Conservation (phyloP, 2,329 filamentous ascomycete species). For the Neopestalotiopsis sp. region DNA sequence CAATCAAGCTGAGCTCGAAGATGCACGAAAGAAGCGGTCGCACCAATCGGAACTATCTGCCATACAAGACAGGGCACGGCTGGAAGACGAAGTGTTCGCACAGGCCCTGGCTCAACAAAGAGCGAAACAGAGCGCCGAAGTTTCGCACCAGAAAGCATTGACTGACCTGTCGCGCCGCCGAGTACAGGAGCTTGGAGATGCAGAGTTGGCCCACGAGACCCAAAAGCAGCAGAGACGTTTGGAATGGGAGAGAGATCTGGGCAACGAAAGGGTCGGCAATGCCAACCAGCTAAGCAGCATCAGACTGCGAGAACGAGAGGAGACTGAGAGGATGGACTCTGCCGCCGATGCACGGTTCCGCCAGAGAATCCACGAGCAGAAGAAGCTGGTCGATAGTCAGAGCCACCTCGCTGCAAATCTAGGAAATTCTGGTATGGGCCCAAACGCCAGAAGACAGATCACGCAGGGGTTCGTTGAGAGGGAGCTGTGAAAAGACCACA, state of each 20-base stretch:
- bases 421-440: conserved; percentile 34
- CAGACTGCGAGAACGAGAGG: conserved; percentile 54
- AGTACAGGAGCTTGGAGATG: conserved; percentile 48
- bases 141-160: conserved; percentile 53
- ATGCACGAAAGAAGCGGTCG: conserved; percentile 51
- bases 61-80: conserved; percentile 48
- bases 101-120: conserved; percentile 41
- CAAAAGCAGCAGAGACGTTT: conserved; percentile 48
- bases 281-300: conserved; percentile 56
- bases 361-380: conserved; percentile 54
- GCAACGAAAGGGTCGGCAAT: conserved; percentile 51
- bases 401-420: conserved; percentile 42
- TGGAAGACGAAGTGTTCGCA: conserved; percentile 51
- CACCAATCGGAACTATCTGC: conserved; percentile 50
- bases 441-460: conserved; percentile 52
- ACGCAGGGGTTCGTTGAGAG: too few species aligned
- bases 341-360: conserved; percentile 51
- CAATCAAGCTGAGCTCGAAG: conserved; percentile 56
- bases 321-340: conserved; percentile 53
- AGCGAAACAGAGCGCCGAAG: conserved; percentile 38
- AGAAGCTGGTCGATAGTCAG: conserved; percentile 53
- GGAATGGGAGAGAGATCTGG: conserved; percentile 53
- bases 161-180: conserved; percentile 51
- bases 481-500: too few species aligned
- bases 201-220: conserved; percentile 52